Conservation (phyloP, 2,329 filamentous ascomycete species). For the Epichloe sibirici region DNA sequence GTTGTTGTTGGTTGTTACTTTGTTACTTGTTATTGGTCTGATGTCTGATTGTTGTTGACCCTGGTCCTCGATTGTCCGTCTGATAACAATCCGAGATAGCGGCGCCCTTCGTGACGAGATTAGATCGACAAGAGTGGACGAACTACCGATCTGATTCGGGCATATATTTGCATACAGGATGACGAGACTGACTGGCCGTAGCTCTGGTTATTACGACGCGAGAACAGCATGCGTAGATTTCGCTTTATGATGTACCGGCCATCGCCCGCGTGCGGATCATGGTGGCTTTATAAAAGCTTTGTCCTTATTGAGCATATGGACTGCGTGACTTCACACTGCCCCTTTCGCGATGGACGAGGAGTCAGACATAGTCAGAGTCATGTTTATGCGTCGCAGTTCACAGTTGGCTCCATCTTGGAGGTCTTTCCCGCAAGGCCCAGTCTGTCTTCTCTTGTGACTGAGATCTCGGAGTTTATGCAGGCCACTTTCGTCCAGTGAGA, state of each 20-base stretch:
- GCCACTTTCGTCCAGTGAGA: background rate
- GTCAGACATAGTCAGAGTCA: background rate
- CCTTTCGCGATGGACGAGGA: background rate
- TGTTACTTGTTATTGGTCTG: background rate
- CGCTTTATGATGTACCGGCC: background rate
- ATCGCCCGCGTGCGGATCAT: background rate
- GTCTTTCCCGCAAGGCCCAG: background rate
- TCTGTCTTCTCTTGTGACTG: background rate
- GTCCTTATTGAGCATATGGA: background rate
- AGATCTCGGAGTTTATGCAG: background rate
- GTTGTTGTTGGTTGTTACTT: background rate
- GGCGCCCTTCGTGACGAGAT: background rate
- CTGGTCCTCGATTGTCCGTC: background rate
- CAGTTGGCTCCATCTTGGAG: background rate
- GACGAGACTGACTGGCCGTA: background rate
- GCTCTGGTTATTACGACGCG: background rate
- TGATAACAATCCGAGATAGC: background rate
- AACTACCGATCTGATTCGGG: background rate
- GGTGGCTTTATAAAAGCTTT: background rate
- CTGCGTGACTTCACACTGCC: background rate
- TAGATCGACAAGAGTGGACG: background rate
- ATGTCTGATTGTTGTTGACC: background rate
- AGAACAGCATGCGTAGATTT: background rate
- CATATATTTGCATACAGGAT: background rate
- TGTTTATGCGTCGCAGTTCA: background rate